Conservation (phyloP, 2,329 filamentous ascomycete genomes). For the Tolypocladium nubicola region DNA sequence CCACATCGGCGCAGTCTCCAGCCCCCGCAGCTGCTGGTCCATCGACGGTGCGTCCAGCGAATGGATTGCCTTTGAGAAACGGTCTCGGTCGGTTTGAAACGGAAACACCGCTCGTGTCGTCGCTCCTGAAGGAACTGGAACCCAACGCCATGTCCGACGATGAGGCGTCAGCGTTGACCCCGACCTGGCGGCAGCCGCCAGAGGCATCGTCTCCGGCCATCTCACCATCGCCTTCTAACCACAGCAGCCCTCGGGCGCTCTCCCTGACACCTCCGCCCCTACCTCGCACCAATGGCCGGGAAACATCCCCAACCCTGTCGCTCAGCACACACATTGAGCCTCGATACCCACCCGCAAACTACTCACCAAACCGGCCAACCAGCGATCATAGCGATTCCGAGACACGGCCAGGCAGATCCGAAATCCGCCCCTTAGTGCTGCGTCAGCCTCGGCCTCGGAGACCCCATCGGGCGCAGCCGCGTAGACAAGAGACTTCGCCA, state of each 20-base stretch:
- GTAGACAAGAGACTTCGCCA: constrained; percentile 58
- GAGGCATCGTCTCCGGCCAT: constrained; percentile 48
- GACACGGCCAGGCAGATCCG: constrained; percentile 13
- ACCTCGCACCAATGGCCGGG: constrained; percentile 38
- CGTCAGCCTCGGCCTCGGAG: constrained; percentile 42
- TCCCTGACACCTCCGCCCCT: constrained; percentile 62
- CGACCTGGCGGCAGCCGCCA: constrained; percentile 18
- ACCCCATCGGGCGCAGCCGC: constrained; percentile 27
- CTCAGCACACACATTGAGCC: constrained; percentile 65
- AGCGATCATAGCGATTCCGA: constrained; percentile 38
- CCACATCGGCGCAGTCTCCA: constrained; percentile 27
- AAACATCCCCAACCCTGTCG: constrained; percentile 54
- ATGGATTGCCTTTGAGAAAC: constrained; percentile 12
- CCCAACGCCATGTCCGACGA: constrained; percentile 49
- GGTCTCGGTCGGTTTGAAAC: constrained; percentile 21
- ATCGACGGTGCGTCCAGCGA: constrained; percentile 12
- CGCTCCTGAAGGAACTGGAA: constrained; percentile 81
- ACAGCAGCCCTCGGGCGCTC: constrained; percentile 56
- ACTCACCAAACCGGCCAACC: constrained; percentile 46
- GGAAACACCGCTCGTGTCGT: constrained; percentile 73
- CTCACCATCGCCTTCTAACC: constrained; percentile 54
- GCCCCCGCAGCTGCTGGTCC: constrained; percentile 17
- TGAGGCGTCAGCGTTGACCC: constrained; percentile 24
- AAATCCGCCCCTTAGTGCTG: constrained; percentile 31
- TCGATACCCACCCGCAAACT: constrained; percentile 63